A percentile compares a stretch with the other conserved stretches of the same genome.
phyloP scores from a whole-genome alignment of 768 basidiomycete genomes.

The Gloeopeniophorella convolvens region DNA sequence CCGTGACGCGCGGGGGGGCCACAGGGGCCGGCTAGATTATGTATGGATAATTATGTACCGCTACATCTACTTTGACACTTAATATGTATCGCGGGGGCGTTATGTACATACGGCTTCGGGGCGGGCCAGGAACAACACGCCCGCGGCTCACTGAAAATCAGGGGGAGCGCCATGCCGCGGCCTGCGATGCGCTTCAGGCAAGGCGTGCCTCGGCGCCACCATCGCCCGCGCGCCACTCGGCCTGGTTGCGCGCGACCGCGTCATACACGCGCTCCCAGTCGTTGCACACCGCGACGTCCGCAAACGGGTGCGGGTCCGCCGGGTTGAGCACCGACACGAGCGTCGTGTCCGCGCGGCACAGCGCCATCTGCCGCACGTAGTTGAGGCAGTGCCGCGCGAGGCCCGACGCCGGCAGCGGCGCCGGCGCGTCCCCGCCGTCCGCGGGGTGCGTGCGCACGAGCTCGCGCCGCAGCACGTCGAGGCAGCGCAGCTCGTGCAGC shows the following conservation, averaged over 20 bases:
- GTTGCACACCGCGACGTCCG: neutral
- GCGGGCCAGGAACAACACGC: too few species aligned
- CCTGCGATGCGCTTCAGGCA: too few species aligned
- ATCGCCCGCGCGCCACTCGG: too few species aligned
- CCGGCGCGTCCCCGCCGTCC: constrained; percentile 24
- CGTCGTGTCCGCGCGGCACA: constrained; percentile 35
- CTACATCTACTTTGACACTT: too few species aligned
- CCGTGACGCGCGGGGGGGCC: neutral
- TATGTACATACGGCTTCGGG: too few species aligned
- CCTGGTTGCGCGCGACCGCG: neutral
- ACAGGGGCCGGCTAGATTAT: neutral
- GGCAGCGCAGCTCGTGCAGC: constrained; percentile 46
- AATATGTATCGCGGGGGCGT: too few species aligned
- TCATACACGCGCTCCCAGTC: constrained; percentile 5
- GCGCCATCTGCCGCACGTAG: constrained; percentile 32
- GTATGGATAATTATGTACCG: neutral
- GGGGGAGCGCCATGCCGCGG: too few species aligned
- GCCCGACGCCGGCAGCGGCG: constrained; percentile 21
- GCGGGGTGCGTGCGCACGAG: constrained; percentile 21
- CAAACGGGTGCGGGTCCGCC: neutral
- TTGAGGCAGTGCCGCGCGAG: constrained; percentile 35
- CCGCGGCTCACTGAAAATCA: too few species aligned
- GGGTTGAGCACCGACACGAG: constrained; percentile 19
- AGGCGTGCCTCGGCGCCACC: too few species aligned
- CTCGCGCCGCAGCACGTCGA: constrained; percentile 21